Percentiles rank a stretch among this genome's conserved stretches.
phyloP scores from a whole-genome alignment of 768 basidiomycete species.

The Pleurotus tuber-regium region DNA sequence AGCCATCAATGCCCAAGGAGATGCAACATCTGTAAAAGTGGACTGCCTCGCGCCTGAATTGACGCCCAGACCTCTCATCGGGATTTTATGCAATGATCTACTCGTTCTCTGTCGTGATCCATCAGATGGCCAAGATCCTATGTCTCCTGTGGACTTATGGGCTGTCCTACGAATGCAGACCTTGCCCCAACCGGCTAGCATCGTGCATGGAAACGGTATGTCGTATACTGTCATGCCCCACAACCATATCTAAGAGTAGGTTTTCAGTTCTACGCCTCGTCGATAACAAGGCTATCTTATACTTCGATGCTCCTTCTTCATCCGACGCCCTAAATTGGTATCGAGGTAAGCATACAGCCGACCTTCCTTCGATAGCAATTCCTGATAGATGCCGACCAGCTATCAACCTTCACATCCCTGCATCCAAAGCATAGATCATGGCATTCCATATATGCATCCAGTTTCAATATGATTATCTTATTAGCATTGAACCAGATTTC shows the following conservation, averaged over 20 bases:
- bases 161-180: constrained; percentile 97
- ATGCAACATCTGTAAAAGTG: constrained; percentile 80
- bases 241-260: constrained; percentile 5
- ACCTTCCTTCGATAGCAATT: background rate
- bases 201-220: constrained; percentile 82
- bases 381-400: constrained; percentile 40
- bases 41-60: constrained; percentile 88
- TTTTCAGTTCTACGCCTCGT: constrained; percentile 75
- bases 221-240: constrained; percentile 1
- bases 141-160: constrained; percentile 85
- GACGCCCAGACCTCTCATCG: constrained; percentile 75
- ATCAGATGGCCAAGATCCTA: constrained; percentile 73
- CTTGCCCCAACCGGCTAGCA: constrained; percentile 83
- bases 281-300: constrained; percentile 89
- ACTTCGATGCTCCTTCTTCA: constrained; percentile 82
- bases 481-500: background rate
- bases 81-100: constrained; percentile 90
- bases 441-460: constrained; percentile 8
- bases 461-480: constrained; percentile 19
- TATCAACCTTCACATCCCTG: constrained; percentile 86
- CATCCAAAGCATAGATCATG: constrained; percentile 63
- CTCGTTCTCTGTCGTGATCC: constrained; percentile 90
- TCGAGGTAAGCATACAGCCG: constrained; percentile 58
- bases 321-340: constrained; percentile 89
- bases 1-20: constrained; percentile 72